Base-by-base conservation (phyloP, 768 basidiomycete genomes). In the Clathrus columnatus region DNA sequence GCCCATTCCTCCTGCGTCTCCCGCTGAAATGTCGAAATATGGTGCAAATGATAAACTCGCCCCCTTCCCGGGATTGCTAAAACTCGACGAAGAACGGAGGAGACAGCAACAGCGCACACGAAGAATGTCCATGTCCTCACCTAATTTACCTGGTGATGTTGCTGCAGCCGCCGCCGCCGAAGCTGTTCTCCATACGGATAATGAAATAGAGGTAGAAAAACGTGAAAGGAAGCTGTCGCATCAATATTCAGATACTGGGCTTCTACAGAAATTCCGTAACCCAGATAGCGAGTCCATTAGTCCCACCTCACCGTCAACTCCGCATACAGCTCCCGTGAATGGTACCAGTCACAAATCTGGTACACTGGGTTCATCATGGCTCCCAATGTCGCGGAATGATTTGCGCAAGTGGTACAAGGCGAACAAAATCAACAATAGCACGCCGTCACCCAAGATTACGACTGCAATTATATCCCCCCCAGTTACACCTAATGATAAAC, bases 1-100 rank as follows among this genome's bases (percentile, higher is more conserved):
- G 7, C 86, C 88, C n/a, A 80, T 92, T 32, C 91, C 91, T 41
- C 78, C 82, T 17, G 78, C 82, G 10, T 83, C 86, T 24, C 75
- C 81, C 14, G 78, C 79, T 27, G 89, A 91, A 69, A 69, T 84
- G 65, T 74, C 75, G 26, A 88, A 77, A 69, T 94, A 87, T 69
- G 80, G 82, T 61, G 72, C 80, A 26, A 76, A 79, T 56, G 67
- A 79, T 28, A 97, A 97, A 66, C 74, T 96, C 30, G 87, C 86
- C 69, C 91, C 93, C 1, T 93, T 95, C 77, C 91, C 90, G 23
- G 91, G 90, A 32, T 84, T 92, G 68, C 78, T 83, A 63, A 79
- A 80, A 61, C 73, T 92, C 32, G 87, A 87, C 65, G 84, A 87
- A 64, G 80, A 87, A 62, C 76, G 83, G 50, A 81, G 74, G 61